Conservation (phyloP, 2,329 filamentous ascomycete species). For the Apiospora saccharicola region DNA sequence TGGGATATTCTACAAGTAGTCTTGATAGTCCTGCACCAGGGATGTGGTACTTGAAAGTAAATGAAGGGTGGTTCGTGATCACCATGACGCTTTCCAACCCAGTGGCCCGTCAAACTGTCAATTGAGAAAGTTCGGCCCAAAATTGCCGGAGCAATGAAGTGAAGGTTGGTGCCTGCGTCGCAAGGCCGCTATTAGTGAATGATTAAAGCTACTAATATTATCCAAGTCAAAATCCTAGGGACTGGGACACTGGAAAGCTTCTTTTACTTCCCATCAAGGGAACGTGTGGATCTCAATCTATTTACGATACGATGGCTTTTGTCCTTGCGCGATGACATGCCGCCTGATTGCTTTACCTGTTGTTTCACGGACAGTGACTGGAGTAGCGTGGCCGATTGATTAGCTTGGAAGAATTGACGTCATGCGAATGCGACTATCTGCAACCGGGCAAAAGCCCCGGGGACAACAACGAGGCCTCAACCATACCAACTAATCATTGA, state of each 20-base stretch:
- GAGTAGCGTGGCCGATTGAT: not conserved
- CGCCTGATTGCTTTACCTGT: not conserved
- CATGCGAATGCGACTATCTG: conserved; percentile 14
- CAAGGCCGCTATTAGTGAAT: conserved; percentile 2
- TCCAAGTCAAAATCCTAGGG: not conserved
- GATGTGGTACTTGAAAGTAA: not conserved
- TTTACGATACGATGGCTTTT: not conserved
- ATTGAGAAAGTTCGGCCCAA: conserved; percentile 4
- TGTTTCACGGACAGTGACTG: not conserved
- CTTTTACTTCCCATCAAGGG: not conserved
- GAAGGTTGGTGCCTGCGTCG: conserved; percentile 13
- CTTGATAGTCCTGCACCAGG: not conserved
- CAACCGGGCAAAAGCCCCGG: conserved; percentile 12
- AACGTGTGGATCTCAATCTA: not conserved
- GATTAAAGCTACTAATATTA: conserved; percentile 4
- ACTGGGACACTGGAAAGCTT: not conserved
- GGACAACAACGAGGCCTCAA: conserved; percentile 3
- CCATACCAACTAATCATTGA: not conserved
- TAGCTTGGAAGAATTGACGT: conserved; percentile 13
- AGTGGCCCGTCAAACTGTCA: not conserved
- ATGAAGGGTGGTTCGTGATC: not conserved
- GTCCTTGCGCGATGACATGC: not conserved
- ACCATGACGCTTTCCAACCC: not conserved
- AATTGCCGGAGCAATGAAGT: not conserved
- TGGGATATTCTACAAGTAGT: not conserved